Base-by-base conservation (phyloP, 306 rosid genomes). In the Rubus parviflorus region DNA sequence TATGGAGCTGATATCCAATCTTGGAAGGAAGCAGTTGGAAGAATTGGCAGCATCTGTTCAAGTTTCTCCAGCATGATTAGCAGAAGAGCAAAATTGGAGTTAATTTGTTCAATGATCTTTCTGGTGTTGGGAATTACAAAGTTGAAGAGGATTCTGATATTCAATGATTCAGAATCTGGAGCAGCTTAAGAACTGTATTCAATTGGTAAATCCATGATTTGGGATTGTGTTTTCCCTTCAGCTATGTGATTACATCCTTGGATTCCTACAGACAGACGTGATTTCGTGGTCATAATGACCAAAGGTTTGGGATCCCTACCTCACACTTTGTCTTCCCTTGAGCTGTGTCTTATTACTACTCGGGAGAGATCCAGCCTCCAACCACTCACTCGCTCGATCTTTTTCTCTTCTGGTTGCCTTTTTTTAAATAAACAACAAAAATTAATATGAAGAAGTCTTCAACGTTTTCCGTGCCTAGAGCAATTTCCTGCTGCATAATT, bases 1-100 rank as follows among this genome's bases (percentile, higher is more conserved):
- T 73, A 79, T 87, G 89, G 96, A 87, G 75, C 97, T 87, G 68
- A 87, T 92, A 68, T 86, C 88, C 5, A 75, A 84, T 76, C 88
- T 87, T 62, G 93, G 89, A 57, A 69, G 76, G 79, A 81, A 88
- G 81, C 91, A 90, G 81, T 81, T 92, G 79, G 90, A 86, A 77
- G 90, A 87, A 79, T 85, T 92, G 81, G 96, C 83, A 37, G 81
- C 79, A 20, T 70, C 70, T 35, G 69, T 80, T 73, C 61, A 60
- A 62, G 53, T 75, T 69, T 68, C 84, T 4, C 65, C 53, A 7
- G 25, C 48, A 52, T 72, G 51, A 76, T 15, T 19, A 77, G 8
- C 58, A 23, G 54, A 25, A 64, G 62, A 72, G 17, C 11, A 16
- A 23, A 42, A 17, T 4, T n/a, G 51, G 57, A 47, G 8, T 62